Evolutionary conservation across 2,329 filamentous ascomycete genomes (phyloP).

Genomic region (Aspergillus hortae): DNA sequence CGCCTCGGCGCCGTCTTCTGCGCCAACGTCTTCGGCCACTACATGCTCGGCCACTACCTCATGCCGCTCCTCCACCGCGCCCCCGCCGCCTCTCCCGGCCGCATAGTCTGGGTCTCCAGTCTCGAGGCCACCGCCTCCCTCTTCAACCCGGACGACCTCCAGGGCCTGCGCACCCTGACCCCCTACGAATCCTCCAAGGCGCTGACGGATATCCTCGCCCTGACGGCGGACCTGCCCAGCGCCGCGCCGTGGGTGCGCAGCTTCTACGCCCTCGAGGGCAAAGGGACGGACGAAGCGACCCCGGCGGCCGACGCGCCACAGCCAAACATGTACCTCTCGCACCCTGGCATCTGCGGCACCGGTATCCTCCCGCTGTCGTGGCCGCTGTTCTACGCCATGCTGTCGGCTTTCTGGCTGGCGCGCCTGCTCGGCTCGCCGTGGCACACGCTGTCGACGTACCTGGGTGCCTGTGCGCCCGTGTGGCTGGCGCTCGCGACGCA

Average conservation of each 20-base stretch:
- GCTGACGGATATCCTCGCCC: constrained; percentile 75
- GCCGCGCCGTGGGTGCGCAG: constrained; percentile 54
- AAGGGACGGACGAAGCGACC: constrained; percentile 11
- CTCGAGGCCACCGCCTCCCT: constrained; percentile 62
- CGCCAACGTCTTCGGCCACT: constrained; percentile 93
- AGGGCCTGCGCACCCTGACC: constrained; percentile 59
- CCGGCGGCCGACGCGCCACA: constrained; percentile 7
- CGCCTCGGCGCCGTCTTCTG: constrained; percentile 78
- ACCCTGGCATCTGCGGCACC: constrained; percentile 84
- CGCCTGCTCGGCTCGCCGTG: constrained; percentile 82
- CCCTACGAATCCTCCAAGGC: constrained; percentile 88
- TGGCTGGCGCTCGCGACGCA: constrained; percentile 73
- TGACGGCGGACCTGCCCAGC: constrained; percentile 67
- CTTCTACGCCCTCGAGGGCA: constrained; percentile 50
- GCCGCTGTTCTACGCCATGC: constrained; percentile 68
- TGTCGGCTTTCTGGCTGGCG: constrained; percentile 63
- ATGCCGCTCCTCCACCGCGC: constrained; percentile 64
- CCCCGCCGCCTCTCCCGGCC: constrained; percentile 42
- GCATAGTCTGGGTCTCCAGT: constrained; percentile 84
- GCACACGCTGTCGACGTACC: constrained; percentile 76
- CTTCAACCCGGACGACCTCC: constrained; percentile 69
- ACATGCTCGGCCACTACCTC: constrained; percentile 78
- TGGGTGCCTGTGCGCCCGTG: constrained; percentile 69
- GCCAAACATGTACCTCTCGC: constrained; percentile 71
- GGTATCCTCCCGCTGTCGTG: constrained; percentile 71